Base-by-base conservation (phyloP, 164 flowering plant species). In the Berberis thunbergii region DNA sequence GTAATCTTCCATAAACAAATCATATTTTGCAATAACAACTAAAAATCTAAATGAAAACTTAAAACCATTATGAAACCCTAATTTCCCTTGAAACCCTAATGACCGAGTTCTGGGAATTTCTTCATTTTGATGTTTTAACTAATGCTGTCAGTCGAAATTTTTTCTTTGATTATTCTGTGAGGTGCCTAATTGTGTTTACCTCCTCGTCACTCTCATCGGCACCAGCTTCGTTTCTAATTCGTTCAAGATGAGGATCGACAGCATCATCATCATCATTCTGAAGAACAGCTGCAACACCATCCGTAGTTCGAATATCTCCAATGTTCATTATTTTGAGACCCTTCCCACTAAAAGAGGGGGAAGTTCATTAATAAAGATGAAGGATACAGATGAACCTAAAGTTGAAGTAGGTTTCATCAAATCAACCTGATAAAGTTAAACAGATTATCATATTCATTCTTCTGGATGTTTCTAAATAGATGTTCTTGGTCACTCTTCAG, bases 151-250 rank as follows among this genome's bases (percentile, higher is more conserved):
- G 26, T 26, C 26, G 26, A 26, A 26, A 26, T 26, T 26, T 26
- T 26, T 26, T 26, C 26, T 26, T 26, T 26, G 26, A 26, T 26
- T 26, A 0, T 26, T 26, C 26, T 26, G 26, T 26, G 26, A 26
- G 26, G 26, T 26, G 26, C 26, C 26, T 26, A 26, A 26, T 40
- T 7, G 60, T 6, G 11, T 60, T 7, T 68, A 84, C 96, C 96
- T 95, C 99, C 69, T 95, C 99, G 77, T 95, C 99, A 70, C 92
- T 91, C 74, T 89, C 97, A 70, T 86, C 96, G 43, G 76, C 94
- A 72, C 87, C 26, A 26, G 26, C 26, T 79, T 73, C 81, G 77
- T 86, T 87, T 79, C 64, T 91, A 40, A 95, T 89, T 42, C 94
- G 83, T 73, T 83, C 93, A 74, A 95, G 90, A 81, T 95, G 96